Conservation (phyloP, 2,329 filamentous ascomycete species). For the Gnomoniopsis sp. region DNA sequence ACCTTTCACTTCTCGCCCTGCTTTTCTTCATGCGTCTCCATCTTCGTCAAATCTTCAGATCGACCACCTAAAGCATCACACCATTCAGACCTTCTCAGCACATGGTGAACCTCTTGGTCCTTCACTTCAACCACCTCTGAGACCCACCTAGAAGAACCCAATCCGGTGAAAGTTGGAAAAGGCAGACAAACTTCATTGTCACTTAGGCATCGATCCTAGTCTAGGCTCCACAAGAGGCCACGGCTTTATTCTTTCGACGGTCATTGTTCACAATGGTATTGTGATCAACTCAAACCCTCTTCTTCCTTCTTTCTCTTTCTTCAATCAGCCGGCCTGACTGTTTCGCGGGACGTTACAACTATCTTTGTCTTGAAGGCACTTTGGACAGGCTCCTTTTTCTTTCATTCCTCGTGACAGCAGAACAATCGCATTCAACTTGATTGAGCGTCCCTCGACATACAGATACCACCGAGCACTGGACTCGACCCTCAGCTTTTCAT, state of each 20-base stretch:
- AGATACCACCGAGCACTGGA: neutral
- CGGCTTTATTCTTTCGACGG: neutral
- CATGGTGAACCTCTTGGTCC: neutral
- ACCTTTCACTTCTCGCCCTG: neutral
- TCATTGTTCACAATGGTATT: conserved; percentile 16
- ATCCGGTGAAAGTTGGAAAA: neutral
- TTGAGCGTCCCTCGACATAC: neutral
- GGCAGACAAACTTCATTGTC: conserved; percentile 7
- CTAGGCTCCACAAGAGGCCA: neutral
- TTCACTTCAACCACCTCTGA: too few relatives aligned
- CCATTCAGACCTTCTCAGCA: neutral
- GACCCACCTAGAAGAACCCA: too few relatives aligned
- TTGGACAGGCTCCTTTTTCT: conserved; percentile 4
- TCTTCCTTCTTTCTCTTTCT: conserved; percentile 13
- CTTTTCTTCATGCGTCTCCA: neutral
- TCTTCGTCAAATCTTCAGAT: neutral
- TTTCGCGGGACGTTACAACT: conserved; percentile 17
- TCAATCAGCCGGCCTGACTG: conserved; percentile 19
- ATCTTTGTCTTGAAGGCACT: conserved; percentile 11
- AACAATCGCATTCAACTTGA: conserved; percentile 8
- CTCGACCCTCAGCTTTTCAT: neutral
- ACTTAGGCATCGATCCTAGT: conserved; percentile 1
- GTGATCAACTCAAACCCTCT: conserved; percentile 9
- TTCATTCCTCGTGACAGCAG: conserved; percentile 4
- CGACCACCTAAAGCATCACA: neutral